Percentiles rank a stretch among this genome's conserved stretches.
phyloP scores from a whole-genome alignment of 441 rosid species.

The Brassica balearica region DNA sequence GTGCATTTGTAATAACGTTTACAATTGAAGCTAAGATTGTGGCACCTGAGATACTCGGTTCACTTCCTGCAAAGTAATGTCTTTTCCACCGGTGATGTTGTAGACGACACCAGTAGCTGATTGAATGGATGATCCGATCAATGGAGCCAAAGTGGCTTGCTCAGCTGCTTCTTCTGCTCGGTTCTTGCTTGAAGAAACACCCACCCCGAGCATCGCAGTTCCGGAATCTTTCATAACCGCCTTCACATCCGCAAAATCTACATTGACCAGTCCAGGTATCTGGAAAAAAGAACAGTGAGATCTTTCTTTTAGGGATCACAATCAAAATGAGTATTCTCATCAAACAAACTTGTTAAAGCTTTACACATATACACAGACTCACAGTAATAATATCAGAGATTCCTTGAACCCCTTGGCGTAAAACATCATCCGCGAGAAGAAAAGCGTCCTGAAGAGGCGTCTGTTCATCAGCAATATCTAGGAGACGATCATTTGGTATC shows the following conservation, averaged over 20 bases:
- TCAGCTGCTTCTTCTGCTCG: slow-evolving; percentile 99
- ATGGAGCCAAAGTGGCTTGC: slow-evolving; percentile 94
- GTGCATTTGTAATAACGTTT: not conserved
- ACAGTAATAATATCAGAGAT: slow-evolving; percentile 97
- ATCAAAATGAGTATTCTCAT: not conserved
- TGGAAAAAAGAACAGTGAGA: slow-evolving; percentile 41
- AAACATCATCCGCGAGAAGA: slow-evolving; percentile 97
- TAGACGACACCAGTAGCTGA: slow-evolving; percentile 98
- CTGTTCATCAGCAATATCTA: slow-evolving; percentile 98
- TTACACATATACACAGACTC: slow-evolving; percentile 43
- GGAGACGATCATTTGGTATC: slow-evolving; percentile 95
- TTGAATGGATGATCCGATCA: slow-evolving; percentile 95
- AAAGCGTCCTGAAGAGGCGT: slow-evolving; percentile 97
- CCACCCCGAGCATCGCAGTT: slow-evolving; percentile 99
- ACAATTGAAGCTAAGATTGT: not conserved
- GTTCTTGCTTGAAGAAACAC: slow-evolving; percentile 95
- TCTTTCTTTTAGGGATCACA: slow-evolving; percentile 6
- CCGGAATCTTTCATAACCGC: slow-evolving; percentile 98
- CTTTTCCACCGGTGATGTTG: slow-evolving; percentile 97
- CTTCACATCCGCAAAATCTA: slow-evolving; percentile 96
- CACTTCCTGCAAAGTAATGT: slow-evolving; percentile 96
- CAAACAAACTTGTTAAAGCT: slow-evolving; percentile 9
- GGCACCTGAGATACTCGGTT: slow-evolving; percentile 95
- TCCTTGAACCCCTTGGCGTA: slow-evolving; percentile 99
- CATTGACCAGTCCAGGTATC: slow-evolving; percentile 98